Evolutionary conservation across 768 basidiomycete species (phyloP), one percentile per base, ranked within the genome.

Genomic region (Pisolithus tinctorius): DNA sequence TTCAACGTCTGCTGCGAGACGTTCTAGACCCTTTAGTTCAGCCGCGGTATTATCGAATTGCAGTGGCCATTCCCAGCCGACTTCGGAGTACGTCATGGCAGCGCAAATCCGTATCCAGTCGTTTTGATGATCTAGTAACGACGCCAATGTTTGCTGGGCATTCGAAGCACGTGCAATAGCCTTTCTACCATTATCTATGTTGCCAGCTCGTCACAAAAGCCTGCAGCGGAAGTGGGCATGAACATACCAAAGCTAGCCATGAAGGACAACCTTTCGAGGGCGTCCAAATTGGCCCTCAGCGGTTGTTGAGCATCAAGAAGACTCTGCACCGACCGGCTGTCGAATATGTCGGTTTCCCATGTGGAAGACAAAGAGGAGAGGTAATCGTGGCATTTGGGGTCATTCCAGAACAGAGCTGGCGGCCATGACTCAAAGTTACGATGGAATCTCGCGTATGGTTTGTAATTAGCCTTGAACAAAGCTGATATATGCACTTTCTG

Each of bases 401-500:
- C 63, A 25, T 67, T 63, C 65, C 65, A 67, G 45, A 62, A 63
- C 61, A 66, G 60, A 1, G 62, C 50, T 11, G 59, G 64, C 4
- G 60, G 66, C 65, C 65, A 67, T 16, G 52, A 43, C 34, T 55
- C 54, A 5, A 55, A 43, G 7, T 53, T 60, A 25, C 55, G 60
- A 45, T 48, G 55, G 48, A 67, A 64, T 23, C 25, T 55, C 1
- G 62, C 64, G 39, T 30, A 42, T 6, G 65, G 58, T 36, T 59
- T 66, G 54, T 67, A 67, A 26, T 67, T 58, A 41, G 54, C 51
- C 53, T 61, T 68, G 61, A 64, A 66, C 1, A 66, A 34, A 27
- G 43, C 66, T 1, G 65, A 68, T 6, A 68, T 60, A 45, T 66
- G 65, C n/a, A 67, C 58, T 39, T 60, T 68, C 39, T 67, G 66